Percentiles rank a stretch among this genome's conserved stretches.
Conservation (phyloP, 805 yeast species). For the Pachysolen tannophilus region DNA sequence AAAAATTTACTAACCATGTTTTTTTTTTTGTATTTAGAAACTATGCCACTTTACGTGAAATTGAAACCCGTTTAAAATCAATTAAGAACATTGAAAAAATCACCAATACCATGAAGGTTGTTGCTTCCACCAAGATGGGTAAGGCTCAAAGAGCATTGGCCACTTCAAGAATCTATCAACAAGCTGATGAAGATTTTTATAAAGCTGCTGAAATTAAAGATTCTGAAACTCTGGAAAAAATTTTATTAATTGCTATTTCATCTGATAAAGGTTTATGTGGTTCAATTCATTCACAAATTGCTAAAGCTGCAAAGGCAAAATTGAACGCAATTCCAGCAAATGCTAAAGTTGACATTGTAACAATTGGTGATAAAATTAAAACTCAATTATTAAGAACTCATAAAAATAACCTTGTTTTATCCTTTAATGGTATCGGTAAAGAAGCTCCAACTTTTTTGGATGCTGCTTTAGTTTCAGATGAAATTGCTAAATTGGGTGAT, state of each 20-base stretch:
- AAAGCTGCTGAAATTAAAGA: constrained; percentile 69
- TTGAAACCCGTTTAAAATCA: constrained; percentile 95
- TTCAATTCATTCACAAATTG: constrained; percentile 91
- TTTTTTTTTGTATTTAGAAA: constrained; percentile 38
- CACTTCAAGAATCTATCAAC: constrained; percentile 77
- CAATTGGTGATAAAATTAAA: constrained; percentile 93
- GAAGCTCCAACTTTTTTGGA: constrained; percentile 93
- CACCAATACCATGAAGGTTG: constrained; percentile 99
- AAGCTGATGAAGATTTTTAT: constrained; percentile 73
- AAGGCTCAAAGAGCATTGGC: constrained; percentile 95
- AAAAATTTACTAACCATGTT: not conserved
- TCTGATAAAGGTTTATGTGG: constrained; percentile 99
- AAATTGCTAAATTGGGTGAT: constrained; percentile 58
- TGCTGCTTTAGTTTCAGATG: constrained; percentile 83
- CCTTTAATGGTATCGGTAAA: constrained; percentile 91
- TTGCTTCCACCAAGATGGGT: constrained; percentile 92
- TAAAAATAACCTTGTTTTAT: constrained; percentile 57
- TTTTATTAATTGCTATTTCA: constrained; percentile 79
- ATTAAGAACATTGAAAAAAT: constrained; percentile 98
- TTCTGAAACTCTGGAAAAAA: constrained; percentile 39
- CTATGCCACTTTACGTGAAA: constrained; percentile 98
- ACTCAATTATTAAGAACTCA: constrained; percentile 82
- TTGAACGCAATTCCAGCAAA: constrained; percentile 52
- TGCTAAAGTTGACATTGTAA: constrained; percentile 55
- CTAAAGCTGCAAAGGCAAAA: constrained; percentile 77